A percentile compares a stretch with the other conserved stretches of the same genome.
Evolutionary conservation across 2,329 filamentous ascomycete genomes (phyloP).

Genomic region (Stromatinia cepivora): DNA sequence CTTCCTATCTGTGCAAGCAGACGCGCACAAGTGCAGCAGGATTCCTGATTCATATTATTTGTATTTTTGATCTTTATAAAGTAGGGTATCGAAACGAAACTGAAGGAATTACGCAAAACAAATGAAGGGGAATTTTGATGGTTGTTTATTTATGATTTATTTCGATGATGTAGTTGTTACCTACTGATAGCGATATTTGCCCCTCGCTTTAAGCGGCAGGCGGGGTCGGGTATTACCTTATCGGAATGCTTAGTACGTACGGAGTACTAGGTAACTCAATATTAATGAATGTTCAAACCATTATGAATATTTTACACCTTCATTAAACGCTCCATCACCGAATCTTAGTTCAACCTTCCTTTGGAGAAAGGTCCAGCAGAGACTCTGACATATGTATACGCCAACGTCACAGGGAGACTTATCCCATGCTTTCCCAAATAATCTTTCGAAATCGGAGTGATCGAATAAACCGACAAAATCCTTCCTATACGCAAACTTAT

Average conservation of each 20-base stretch:
- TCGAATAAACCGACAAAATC: neutral
- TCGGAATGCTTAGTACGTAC: neutral
- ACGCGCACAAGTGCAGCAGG: conserved; percentile 16
- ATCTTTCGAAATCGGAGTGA: neutral
- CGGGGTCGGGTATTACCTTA: neutral
- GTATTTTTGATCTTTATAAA: neutral
- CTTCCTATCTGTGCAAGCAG: conserved; percentile 1
- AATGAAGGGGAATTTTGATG: neutral
- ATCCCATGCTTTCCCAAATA: neutral
- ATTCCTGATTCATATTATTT: neutral
- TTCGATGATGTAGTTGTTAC: neutral
- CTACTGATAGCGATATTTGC: neutral
- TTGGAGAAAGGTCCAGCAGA: neutral
- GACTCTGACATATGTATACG: neutral
- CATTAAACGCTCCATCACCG: neutral
- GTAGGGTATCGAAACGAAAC: neutral
- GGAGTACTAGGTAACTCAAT: no score
- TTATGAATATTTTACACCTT: neutral
- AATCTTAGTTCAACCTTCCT: neutral
- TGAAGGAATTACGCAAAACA: neutral
- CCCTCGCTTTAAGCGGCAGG: conserved; percentile 7
- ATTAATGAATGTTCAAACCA: neutral
- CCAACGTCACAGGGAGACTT: neutral
- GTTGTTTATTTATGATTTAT: neutral
- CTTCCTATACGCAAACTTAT: neutral